Conservation (phyloP, 495 filamentous ascomycete genomes). For the Monascus purpureus region DNA sequence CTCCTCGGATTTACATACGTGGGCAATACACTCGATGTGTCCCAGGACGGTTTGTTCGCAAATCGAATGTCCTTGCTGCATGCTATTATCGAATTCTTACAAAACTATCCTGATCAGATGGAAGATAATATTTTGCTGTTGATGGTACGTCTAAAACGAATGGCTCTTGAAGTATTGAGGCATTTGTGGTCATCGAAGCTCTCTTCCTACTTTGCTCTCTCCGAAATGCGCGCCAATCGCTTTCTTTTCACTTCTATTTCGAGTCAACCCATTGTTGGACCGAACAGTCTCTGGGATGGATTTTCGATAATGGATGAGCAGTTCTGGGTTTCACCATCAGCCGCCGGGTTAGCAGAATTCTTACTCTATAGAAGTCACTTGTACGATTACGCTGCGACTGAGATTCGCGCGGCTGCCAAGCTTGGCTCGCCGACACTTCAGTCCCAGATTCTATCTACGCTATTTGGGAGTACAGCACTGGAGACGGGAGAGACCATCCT, state of each 20-base stretch:
- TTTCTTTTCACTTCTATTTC: conserved; percentile 59
- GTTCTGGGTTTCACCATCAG: conserved; percentile 50
- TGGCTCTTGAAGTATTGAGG: conserved; percentile 62
- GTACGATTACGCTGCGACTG: conserved; percentile 70
- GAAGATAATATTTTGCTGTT: conserved; percentile 54
- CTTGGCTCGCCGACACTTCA: conserved; percentile 60
- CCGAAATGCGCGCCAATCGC: conserved; percentile 61
- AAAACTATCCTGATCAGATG: conserved; percentile 45
- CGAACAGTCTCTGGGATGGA: conserved; percentile 56
- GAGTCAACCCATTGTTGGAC: conserved; percentile 47
- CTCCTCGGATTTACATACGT: conserved; percentile 77
- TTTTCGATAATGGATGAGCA: conserved; percentile 35
- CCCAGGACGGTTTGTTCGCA: conserved; percentile 49
- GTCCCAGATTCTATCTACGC: conserved; percentile 58
- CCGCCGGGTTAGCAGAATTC: conserved; percentile 55
- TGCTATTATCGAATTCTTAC: conserved; percentile 50
- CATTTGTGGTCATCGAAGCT: conserved; percentile 73
- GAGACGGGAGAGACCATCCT: conserved; percentile 45
- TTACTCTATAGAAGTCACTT: conserved; percentile 56
- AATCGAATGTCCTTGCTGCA: conserved; percentile 67
- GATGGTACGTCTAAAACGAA: conserved; percentile 56
- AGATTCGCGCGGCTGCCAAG: conserved; percentile 63
- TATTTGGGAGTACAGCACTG: conserved; percentile 57
- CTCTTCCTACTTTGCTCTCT: conserved; percentile 57
- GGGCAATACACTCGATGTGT: conserved; percentile 47